These are phyloP conservation scores for Moesziomyces globuligerus DNA, from an alignment of 1,284 basidiomycete species.

Conservation along the genomic window DNA sequence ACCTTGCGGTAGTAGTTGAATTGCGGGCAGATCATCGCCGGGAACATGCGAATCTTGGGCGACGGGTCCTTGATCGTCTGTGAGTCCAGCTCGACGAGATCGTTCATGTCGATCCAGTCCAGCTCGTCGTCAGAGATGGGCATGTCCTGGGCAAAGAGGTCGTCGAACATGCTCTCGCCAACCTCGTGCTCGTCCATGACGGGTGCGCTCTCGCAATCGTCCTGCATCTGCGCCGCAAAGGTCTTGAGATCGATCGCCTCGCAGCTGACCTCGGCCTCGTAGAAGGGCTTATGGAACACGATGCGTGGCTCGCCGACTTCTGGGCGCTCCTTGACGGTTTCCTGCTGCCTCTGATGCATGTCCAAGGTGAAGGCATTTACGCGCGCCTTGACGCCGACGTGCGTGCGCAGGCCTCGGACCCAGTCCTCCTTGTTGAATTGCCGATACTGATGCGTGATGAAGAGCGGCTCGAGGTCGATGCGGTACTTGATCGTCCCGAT, in stretches of 20 bases:
- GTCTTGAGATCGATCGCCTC: constrained; percentile 82
- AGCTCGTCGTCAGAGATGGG: constrained; percentile 45
- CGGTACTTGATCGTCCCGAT: constrained; percentile 93
- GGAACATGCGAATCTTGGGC: constrained; percentile 76
- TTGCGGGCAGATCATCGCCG: constrained; percentile 80
- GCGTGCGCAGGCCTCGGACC: constrained; percentile 80
- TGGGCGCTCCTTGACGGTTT: constrained; percentile 70
- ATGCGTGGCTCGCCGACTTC: constrained; percentile 69
- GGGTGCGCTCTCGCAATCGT: constrained; percentile 22
- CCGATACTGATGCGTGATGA: constrained; percentile 86
- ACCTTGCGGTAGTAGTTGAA: constrained; percentile 76
- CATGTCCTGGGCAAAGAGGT: constrained; percentile 41
- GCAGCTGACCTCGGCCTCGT: constrained; percentile 87
- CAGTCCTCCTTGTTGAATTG: constrained; percentile 81
- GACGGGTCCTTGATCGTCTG: constrained; percentile 69
- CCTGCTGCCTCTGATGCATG: constrained; percentile 90
- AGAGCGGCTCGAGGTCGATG: constrained; percentile 80
- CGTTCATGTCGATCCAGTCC: constrained; percentile 81
- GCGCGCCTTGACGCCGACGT: constrained; percentile 84
- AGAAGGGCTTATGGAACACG: constrained; percentile 81
- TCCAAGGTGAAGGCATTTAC: constrained; percentile 86
- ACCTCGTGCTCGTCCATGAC: constrained; percentile 59
- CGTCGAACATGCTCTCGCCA: constrained; percentile 53
- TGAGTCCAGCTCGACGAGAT: constrained; percentile 82
- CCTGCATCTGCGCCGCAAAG: constrained; percentile 78